These are phyloP conservation scores for Xylaria longipes DNA, from an alignment of 495 filamentous ascomycete species.

Conservation along the genomic window DNA sequence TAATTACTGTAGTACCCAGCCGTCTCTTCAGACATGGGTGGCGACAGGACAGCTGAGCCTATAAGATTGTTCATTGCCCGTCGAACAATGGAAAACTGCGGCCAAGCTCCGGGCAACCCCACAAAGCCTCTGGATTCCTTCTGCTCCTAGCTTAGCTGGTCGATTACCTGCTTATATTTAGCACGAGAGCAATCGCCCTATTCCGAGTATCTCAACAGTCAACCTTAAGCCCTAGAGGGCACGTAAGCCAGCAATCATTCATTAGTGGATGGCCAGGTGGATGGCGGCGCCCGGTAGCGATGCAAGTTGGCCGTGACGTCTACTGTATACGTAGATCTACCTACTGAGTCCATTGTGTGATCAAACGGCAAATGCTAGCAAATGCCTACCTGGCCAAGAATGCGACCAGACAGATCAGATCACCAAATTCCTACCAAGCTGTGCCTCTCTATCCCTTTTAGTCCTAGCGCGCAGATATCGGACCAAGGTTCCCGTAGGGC, in stretches of 20 bases:
- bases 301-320: neutral
- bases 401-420: slow-evolving; percentile 25
- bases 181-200: neutral
- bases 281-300: neutral
- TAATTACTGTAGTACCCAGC: slow-evolving; percentile 25
- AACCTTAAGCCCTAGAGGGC: neutral
- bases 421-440: slow-evolving; percentile 10
- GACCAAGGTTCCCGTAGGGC: slow-evolving; percentile 16
- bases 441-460: slow-evolving; percentile 6
- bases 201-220: neutral
- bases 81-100: slow-evolving; percentile 41
- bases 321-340: too few species aligned
- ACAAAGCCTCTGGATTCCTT: slow-evolving; percentile 29
- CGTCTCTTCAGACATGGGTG: slow-evolving; percentile 17
- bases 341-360: neutral
- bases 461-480: slow-evolving; percentile 14
- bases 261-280: neutral
- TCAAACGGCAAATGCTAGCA: slow-evolving; percentile 10
- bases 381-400: slow-evolving; percentile 16
- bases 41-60: slow-evolving; percentile 38
- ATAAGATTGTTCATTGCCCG: slow-evolving; percentile 34
- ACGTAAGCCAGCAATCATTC: neutral
- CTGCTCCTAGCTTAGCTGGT: slow-evolving; percentile 15
- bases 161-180: neutral
- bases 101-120: slow-evolving; percentile 44